phyloP scores from a whole-genome alignment of 192 early-diverging fungal genomes.

The Coemansia sp. region DNA sequence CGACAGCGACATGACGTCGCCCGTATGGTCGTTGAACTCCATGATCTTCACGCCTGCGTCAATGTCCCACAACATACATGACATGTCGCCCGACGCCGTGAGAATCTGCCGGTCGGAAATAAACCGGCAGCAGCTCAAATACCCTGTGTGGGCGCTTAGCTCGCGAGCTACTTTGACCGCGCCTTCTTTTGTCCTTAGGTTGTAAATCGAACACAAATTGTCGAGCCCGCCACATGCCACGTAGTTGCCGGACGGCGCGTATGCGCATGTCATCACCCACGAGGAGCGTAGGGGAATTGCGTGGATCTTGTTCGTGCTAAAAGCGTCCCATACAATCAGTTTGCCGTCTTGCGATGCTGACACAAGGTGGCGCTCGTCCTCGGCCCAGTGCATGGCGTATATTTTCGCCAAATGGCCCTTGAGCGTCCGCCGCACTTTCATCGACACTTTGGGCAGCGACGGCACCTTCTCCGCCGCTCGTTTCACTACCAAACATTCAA shows the following conservation, averaged over 20 bases:
- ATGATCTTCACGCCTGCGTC: slow-evolving; percentile 96
- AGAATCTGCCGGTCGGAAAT: slow-evolving; percentile 94
- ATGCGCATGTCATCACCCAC: slow-evolving; percentile 99
- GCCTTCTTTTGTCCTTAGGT: slow-evolving; percentile 91
- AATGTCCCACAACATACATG: slow-evolving; percentile 99
- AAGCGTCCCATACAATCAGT: slow-evolving; percentile 99
- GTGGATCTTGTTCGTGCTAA: slow-evolving; percentile 98
- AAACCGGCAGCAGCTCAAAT: slow-evolving; percentile 97
- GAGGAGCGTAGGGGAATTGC: slow-evolving; percentile 98
- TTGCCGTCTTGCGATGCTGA: slow-evolving; percentile 99
- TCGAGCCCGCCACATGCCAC: slow-evolving; percentile 99
- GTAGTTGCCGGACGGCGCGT: slow-evolving; percentile 96
- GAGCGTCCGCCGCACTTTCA: slow-evolving; percentile 95
- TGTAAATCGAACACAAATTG: slow-evolving; percentile 99
- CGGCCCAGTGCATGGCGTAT: slow-evolving; percentile 99
- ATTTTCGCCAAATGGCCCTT: slow-evolving; percentile 99
- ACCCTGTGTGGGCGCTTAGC: slow-evolving; percentile 94
- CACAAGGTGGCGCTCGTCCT: slow-evolving; percentile 95
- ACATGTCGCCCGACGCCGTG: slow-evolving; percentile 96
- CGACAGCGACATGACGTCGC: slow-evolving; percentile 98
- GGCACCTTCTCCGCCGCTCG: slow-evolving; percentile 84
- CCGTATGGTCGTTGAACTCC: slow-evolving; percentile 97
- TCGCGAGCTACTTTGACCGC: slow-evolving; percentile 92
- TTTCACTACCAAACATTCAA: slow-evolving; percentile 61
- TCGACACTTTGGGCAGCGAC: slow-evolving; percentile 80